Base-by-base conservation (phyloP, 129 eudicot species). In the Gnaphalium uliginosum region DNA sequence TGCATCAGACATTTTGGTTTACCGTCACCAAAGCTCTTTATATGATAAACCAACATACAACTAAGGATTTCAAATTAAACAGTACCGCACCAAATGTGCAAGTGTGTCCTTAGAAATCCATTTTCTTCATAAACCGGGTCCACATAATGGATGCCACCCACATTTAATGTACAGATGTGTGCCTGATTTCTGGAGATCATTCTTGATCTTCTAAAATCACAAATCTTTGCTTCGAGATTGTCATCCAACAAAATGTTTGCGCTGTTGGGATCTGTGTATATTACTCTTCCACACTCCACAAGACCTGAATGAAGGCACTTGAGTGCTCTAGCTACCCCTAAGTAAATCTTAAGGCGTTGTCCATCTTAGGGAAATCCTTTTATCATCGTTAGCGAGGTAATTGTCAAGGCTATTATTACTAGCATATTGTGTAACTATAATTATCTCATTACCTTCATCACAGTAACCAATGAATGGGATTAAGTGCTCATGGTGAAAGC, bases 291-390 rank as follows among this genome's bases (percentile, higher is more conserved):
- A 18, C 22, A 24, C 23, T 64, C 69, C 22, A 24, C 23, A 1
- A 26, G 43, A 15, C 48, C 46, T 4, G 39, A 17, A 6, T 64
- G 69, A 64, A 64, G 69, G 69, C 32, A 64, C 19, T 32, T 21
- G 0, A 64, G 69, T 6, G 48, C 69, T 64, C 43, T 64, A n/a
- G 69, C 69, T 27, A 24, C 22, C 69, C 22, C 48, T 64, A 64
- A n/a, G 21, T 48, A 64, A 64, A 64, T 64, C 69, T 18, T 64
- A 14, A 64, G 69, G 41, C 69, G 69, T 5, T 15, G 43, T 27
- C 69, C 69, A 64, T 14, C 48, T 64, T 64, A 64, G 39, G 23
- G 4, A 0, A 27, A 13, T 3, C 8, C 10, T 64, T 25, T 64
- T 64, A 0, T 64, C 18, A 0, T 3, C 15, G n/a, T 30, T 13